Base-by-base conservation (phyloP, 2,329 filamentous ascomycete species). In the Fusarium keratoplasticum region DNA sequence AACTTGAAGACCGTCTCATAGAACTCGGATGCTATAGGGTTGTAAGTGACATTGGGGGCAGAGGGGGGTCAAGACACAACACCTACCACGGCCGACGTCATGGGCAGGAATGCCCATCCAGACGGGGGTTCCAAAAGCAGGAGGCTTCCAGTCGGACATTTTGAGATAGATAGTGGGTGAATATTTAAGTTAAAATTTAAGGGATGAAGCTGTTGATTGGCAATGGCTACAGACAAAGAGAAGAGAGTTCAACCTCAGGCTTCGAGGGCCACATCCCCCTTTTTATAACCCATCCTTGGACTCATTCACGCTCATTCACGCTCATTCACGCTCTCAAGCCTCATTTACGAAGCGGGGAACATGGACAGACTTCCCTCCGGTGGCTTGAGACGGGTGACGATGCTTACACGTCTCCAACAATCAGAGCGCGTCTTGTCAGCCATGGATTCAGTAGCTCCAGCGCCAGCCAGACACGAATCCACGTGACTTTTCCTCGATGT, bases 111-210 rank as follows among this genome's bases (percentile, higher is more conserved):
- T 80, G 7, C 64, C 67, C 71, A 81, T 74, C 79, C 79, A 81
- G 18, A 77, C 67, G 3, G 79, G 79, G 11, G 72, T 74, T 29
- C 79, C 79, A 67, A 76, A 78, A 44, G 71, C 72, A 2, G 79
- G 79, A 13, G 78, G 77, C 44, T 79, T 80, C 79, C 79, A 80
- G 1, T 79, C 78, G 27, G 77, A 67, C 76, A 80, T 80, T 52
- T 66, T 47, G 47, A n/a, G 54, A 16, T 9, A 5, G 2, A 5
- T 2, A 6, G 25, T 35, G 6, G n/a, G 20, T 20, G 20, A 62
- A 36, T 2, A 18, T 18, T 10, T 3, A 5, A 27, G 36, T 25
- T 22, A 5, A 36, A 7, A 25, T 1, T 14, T 13, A 2, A 40
- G 35, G 18, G 22, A 36, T 33, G 16, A 16, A 13, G 44, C 25